A percentile compares a stretch with the other conserved stretches of the same genome.
phyloP scores from a whole-genome alignment of 352 stramenopile genomes.

The Pythium plurisporium region DNA sequence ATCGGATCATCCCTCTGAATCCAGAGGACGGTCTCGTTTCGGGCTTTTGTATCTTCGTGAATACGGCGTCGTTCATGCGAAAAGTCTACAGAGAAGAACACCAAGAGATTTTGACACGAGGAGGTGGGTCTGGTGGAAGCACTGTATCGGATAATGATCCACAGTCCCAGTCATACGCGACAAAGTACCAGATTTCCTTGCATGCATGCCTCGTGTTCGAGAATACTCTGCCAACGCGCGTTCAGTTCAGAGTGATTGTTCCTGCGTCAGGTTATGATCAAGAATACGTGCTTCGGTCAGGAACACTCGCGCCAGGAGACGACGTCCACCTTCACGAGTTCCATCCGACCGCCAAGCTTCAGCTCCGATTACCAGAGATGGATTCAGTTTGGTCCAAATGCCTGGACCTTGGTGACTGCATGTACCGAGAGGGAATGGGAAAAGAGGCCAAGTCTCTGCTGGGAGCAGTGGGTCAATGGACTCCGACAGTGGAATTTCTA shows the following conservation, averaged over 20 bases:
- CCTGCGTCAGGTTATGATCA: slow-evolving; percentile 13
- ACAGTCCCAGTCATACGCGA: slow-evolving; percentile 72
- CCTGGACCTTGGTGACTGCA: slow-evolving; percentile 72
- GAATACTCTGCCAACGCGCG: slow-evolving; percentile 82
- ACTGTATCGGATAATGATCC: slow-evolving; percentile 4
- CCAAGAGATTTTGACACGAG: slow-evolving; percentile 62
- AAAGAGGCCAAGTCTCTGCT: slow-evolving; percentile 61
- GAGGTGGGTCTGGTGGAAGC: slow-evolving; percentile 1
- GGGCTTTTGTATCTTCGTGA: slow-evolving; percentile 85
- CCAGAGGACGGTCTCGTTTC: slow-evolving; percentile 47
- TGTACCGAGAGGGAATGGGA: slow-evolving; percentile 76
- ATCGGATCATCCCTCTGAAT: slow-evolving; percentile 66
- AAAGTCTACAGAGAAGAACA: slow-evolving; percentile 89
- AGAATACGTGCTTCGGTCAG: slow-evolving; percentile 41
- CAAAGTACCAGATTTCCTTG: slow-evolving; percentile 84
- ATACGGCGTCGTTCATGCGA: slow-evolving; percentile 72
- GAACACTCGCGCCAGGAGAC: slow-evolving; percentile 77
- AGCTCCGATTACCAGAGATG: slow-evolving; percentile 79
- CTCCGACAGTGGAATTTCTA: slow-evolving; percentile 71
- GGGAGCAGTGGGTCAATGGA: slow-evolving; percentile 42
- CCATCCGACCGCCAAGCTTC: slow-evolving; percentile 62
- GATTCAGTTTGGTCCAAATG: slow-evolving; percentile 77
- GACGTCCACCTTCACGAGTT: slow-evolving; percentile 83
- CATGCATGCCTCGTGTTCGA: slow-evolving; percentile 84
- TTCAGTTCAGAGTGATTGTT: slow-evolving; percentile 75